Percentiles rank a stretch among this genome's conserved stretches.
Evolutionary conservation across 208 protist genomes (phyloP).

Genomic region (Angomonas ambiguus): DNA sequence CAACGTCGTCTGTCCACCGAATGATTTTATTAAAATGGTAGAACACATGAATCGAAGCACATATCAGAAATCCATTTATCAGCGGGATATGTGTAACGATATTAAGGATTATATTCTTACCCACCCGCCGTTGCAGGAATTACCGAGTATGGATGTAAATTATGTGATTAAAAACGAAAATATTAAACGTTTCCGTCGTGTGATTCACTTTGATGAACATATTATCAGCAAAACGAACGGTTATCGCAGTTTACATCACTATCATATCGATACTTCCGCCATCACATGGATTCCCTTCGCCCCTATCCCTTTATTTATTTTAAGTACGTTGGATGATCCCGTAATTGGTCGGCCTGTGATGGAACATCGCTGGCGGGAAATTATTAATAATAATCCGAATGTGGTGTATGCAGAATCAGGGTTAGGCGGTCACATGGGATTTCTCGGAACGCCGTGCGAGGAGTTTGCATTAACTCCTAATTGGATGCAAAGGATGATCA

Average conservation of each 20-base stretch:
- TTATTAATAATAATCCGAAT: conserved; percentile 28
- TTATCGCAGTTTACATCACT: conserved; percentile 47
- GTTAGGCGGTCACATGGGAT: conserved; percentile 55
- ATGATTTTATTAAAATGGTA: conserved; percentile 39
- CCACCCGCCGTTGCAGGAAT: conserved; percentile 29
- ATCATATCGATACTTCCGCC: conserved; percentile 36
- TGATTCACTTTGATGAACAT: conserved; percentile 53
- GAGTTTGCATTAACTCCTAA: conserved; percentile 18
- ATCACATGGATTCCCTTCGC: conserved; percentile 41
- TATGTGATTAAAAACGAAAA: conserved; percentile 30
- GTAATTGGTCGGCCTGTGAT: conserved; percentile 35
- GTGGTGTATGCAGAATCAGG: conserved; percentile 41
- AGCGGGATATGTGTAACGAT: conserved; percentile 32
- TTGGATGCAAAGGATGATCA: conserved; percentile 36
- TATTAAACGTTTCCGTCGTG: conserved; percentile 23
- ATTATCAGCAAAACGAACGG: conserved; percentile 35
- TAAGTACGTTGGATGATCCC: conserved; percentile 45
- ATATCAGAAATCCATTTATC: conserved; percentile 36
- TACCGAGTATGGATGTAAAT: conserved; percentile 38
- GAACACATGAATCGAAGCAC: conserved; percentile 46
- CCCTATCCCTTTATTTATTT: conserved; percentile 31
- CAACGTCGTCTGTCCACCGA: conserved; percentile 37
- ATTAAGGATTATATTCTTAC: conserved; percentile 38
- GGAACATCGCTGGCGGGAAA: conserved; percentile 39
- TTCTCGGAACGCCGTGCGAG: not conserved